Conservation (phyloP, 139 green algal genomes). For the Asterochloris erici region DNA sequence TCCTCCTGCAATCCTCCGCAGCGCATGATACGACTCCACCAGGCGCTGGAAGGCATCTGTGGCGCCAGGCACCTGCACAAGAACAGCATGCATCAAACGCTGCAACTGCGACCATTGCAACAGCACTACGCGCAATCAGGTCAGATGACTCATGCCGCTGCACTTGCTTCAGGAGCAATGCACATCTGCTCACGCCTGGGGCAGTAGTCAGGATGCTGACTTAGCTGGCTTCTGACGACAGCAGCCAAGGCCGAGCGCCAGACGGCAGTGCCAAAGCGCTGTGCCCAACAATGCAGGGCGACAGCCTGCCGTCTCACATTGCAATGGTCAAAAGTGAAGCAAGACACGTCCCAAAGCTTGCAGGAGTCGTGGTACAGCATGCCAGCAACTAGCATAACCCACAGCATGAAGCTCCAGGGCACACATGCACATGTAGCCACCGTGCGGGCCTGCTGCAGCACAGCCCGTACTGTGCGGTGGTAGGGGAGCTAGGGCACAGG, state of each 20-base stretch:
- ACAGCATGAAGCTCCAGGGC: neutral
- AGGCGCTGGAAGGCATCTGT: constrained; percentile 17
- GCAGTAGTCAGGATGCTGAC: neutral
- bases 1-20: constrained; percentile 2
- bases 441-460: neutral
- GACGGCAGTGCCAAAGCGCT: too few species aligned
- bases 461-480: too few species aligned
- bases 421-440: neutral
- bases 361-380: neutral
- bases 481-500: neutral
- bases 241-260: too few species aligned
- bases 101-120: neutral
- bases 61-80: constrained; percentile 5
- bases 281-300: too few species aligned
- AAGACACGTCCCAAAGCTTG: neutral
- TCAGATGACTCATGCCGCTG: neutral
- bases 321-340: neutral
- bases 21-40: constrained; percentile 9
- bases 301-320: too few species aligned
- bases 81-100: neutral
- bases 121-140: neutral
- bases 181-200: neutral
- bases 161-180: neutral
- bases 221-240: neutral
- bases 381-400: neutral